Conservation (phyloP, 192 early-diverging fungal species). For the Lobulomyces angularis region DNA sequence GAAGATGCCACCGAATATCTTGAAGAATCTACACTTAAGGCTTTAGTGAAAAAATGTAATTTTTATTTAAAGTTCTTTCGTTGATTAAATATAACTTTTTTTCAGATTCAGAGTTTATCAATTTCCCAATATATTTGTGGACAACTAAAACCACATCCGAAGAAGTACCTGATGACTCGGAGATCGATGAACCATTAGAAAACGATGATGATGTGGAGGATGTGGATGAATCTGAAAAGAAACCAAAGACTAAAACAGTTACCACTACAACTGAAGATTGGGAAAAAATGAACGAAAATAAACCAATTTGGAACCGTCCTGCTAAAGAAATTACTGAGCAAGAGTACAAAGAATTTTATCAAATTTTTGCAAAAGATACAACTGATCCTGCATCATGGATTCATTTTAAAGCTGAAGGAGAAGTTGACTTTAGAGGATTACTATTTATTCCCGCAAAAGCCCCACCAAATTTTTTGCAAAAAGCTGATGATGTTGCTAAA, state of each 20-base stretch:
- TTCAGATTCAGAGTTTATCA: slow-evolving; percentile 87
- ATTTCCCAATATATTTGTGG: slow-evolving; percentile 90
- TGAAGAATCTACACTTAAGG: slow-evolving; percentile 48
- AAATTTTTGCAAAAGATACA: slow-evolving; percentile 56
- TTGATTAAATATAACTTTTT: neutral
- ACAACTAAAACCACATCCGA: slow-evolving; percentile 45
- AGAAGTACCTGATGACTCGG: slow-evolving; percentile 33
- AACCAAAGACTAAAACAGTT: slow-evolving; percentile 41
- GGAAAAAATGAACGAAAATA: slow-evolving; percentile 76
- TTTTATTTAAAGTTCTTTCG: neutral
- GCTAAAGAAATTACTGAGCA: slow-evolving; percentile 60
- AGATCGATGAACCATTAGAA: slow-evolving; percentile 19
- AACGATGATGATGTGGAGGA: slow-evolving; percentile 44
- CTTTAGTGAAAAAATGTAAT: slow-evolving; percentile 62
- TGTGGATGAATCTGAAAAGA: slow-evolving; percentile 27
- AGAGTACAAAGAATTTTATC: slow-evolving; percentile 89
- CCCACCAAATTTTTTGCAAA: slow-evolving; percentile 26
- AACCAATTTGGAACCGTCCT: slow-evolving; percentile 86
- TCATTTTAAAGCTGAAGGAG: slow-evolving; percentile 92
- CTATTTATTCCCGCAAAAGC: slow-evolving; percentile 68
- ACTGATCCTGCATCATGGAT: slow-evolving; percentile 64
- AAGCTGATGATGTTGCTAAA: slow-evolving; percentile 9
- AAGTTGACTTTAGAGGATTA: slow-evolving; percentile 78
- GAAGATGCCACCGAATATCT: slow-evolving; percentile 75
- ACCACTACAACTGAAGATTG: slow-evolving; percentile 47